Percentiles rank a stretch among this genome's conserved stretches.
These are phyloP conservation scores for Seiridium cupressi DNA, from an alignment of 2,329 filamentous ascomycete species.

Conservation along the genomic window DNA sequence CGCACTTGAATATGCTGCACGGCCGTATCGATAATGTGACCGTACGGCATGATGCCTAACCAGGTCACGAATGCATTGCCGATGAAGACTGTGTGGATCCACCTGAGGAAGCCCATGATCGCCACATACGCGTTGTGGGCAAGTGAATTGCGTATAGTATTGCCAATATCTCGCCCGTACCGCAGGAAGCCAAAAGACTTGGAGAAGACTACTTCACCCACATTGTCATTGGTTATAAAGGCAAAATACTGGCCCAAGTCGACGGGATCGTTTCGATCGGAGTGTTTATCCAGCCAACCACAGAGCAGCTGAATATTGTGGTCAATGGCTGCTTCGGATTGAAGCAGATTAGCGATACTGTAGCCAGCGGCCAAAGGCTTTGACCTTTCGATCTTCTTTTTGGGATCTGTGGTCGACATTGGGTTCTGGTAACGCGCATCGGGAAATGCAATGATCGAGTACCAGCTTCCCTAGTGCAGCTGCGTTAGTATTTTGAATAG, in stretches of 20 bases:
- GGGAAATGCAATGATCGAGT: constrained; percentile 33
- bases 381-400: constrained; percentile 28
- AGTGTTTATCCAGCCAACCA: constrained; percentile 16
- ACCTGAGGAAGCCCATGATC: constrained; percentile 10
- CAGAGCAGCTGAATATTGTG: constrained; percentile 13
- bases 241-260: constrained; percentile 18
- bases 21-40: constrained; percentile 4
- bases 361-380: constrained; percentile 31
- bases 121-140: constrained; percentile 10
- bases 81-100: constrained; percentile 13
- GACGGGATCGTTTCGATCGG: constrained; percentile 7
- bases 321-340: constrained; percentile 14
- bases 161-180: constrained; percentile 21
- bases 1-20: neutral
- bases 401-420: constrained; percentile 35
- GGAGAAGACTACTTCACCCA: constrained; percentile 29
- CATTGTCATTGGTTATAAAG: constrained; percentile 26
- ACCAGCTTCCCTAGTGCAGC: constrained; percentile 19
- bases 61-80: constrained; percentile 16
- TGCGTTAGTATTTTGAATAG: neutral
- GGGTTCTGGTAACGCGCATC: constrained; percentile 36
- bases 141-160: constrained; percentile 16
- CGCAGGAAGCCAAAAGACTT: constrained; percentile 25
- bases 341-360: constrained; percentile 20
- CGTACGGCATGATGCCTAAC: constrained; percentile 13